phyloP scores from a whole-genome alignment of 768 basidiomycete species.

The Lactarius akahatsu region DNA sequence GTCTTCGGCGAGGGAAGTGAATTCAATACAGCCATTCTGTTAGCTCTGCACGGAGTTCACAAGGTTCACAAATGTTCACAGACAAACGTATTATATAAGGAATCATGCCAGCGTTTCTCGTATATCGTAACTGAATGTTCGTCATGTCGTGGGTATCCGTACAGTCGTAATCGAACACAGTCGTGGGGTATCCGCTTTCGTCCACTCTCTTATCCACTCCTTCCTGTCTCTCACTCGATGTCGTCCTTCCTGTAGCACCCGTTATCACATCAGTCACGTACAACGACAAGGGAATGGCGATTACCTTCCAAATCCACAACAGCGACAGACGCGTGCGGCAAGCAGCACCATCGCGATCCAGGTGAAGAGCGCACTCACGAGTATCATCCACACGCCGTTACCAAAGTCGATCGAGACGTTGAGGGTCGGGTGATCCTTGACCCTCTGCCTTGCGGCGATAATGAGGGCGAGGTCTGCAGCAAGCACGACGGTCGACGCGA shows the following conservation, averaged over 20 bases:
- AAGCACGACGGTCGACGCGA: constrained; percentile 55
- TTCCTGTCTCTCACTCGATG: not conserved
- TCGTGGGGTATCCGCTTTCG: not conserved
- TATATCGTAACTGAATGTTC: not conserved
- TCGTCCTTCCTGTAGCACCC: not conserved
- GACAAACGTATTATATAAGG: constrained; percentile 1
- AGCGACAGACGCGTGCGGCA: constrained; percentile 62
- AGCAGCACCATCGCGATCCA: constrained; percentile 65
- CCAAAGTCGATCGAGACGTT: constrained; percentile 55
- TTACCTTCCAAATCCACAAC: constrained; percentile 47
- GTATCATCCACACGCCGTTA: constrained; percentile 73
- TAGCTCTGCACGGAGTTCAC: not conserved
- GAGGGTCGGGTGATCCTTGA: constrained; percentile 42
- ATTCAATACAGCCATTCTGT: not conserved
- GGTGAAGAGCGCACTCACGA: constrained; percentile 51
- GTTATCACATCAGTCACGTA: not conserved
- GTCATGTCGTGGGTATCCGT: not conserved
- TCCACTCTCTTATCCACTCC: no score
- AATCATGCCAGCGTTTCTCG: not conserved
- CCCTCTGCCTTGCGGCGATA: constrained; percentile 46
- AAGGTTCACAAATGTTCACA: not conserved
- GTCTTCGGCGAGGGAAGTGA: not conserved
- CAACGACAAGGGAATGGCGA: not conserved
- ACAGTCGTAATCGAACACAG: not conserved
- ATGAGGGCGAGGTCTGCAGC: constrained; percentile 64